A percentile compares a stretch with the other conserved stretches of the same genome.
Conservation (phyloP, 2,329 filamentous ascomycete species). For the Ophiostoma sp. region DNA sequence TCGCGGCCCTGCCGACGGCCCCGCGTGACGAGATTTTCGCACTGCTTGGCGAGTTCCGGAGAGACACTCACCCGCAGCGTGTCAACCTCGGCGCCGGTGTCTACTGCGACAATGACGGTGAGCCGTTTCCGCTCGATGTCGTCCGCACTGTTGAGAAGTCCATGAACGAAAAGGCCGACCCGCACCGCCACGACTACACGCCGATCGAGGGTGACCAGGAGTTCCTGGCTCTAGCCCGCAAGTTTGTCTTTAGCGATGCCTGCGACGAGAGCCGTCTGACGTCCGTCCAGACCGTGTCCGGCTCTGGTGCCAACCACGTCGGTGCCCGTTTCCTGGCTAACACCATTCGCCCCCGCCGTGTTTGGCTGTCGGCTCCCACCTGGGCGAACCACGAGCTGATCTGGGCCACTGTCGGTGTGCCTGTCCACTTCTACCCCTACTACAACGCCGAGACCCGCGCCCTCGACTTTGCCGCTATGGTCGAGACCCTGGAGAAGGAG, state of each 20-base stretch:
- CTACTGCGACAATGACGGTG: slow-evolving; percentile 10
- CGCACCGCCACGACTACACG: slow-evolving; percentile 14
- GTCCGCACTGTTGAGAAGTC: background rate
- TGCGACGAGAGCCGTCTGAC: slow-evolving; percentile 80
- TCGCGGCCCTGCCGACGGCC: slow-evolving; percentile 8
- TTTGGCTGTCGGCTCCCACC: slow-evolving; percentile 92
- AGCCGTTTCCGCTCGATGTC: slow-evolving; percentile 13
- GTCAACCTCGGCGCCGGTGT: slow-evolving; percentile 17
- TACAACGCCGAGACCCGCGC: slow-evolving; percentile 87
- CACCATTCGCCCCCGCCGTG: slow-evolving; percentile 69
- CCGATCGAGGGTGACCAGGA: slow-evolving; percentile 66
- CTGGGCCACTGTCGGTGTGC: slow-evolving; percentile 83
- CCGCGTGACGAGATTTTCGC: slow-evolving; percentile 16
- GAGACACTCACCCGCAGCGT: background rate
- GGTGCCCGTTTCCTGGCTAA: slow-evolving; percentile 90
- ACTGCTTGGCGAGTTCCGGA: background rate
- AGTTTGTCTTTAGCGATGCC: slow-evolving; percentile 78
- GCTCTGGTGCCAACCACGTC: slow-evolving; percentile 91
- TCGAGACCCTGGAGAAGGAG: slow-evolving; percentile 66
- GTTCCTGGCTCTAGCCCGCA: slow-evolving; percentile 95
- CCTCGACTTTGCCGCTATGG: slow-evolving; percentile 90
- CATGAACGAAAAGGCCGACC: slow-evolving; percentile 6
- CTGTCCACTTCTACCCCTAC: slow-evolving; percentile 85
- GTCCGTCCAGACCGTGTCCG: slow-evolving; percentile 92
- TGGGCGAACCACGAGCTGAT: slow-evolving; percentile 99